These are phyloP conservation scores for Phytophthora multivora DNA, from an alignment of 352 stramenopile genomes.

Conservation along the genomic window DNA sequence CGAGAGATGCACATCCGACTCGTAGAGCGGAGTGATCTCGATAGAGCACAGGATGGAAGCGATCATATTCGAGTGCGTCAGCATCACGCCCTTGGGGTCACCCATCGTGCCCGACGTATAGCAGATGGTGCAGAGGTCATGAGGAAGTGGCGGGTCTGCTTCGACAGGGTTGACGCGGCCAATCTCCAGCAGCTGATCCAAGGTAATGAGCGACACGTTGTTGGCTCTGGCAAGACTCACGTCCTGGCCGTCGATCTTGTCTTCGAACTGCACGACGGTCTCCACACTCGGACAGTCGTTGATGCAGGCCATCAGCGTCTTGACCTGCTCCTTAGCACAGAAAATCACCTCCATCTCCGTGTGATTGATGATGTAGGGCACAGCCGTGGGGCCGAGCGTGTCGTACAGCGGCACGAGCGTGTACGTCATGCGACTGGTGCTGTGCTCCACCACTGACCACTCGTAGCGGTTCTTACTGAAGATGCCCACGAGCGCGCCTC, in stretches of 20 bases:
- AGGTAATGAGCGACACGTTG: constrained; percentile 51
- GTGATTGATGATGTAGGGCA: constrained; percentile 85
- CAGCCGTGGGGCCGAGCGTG: constrained; percentile 66
- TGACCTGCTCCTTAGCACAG: constrained; percentile 67
- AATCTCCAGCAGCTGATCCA: constrained; percentile 45
- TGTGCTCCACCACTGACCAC: constrained; percentile 75
- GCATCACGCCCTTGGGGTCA: constrained; percentile 54
- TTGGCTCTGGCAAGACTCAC: constrained; percentile 39
- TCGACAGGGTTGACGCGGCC: constrained; percentile 51
- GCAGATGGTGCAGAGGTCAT: constrained; percentile 60
- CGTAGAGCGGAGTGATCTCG: constrained; percentile 30
- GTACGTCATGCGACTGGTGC: constrained; percentile 74
- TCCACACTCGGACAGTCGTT: constrained; percentile 57
- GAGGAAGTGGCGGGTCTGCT: constrained; percentile 41
- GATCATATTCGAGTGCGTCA: constrained; percentile 54
- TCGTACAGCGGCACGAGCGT: constrained; percentile 81
- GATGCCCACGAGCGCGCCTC: constrained; percentile 65
- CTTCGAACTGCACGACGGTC: constrained; percentile 65
- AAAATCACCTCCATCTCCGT: constrained; percentile 79
- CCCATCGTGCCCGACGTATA: constrained; percentile 61
- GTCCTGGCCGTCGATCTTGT: constrained; percentile 51
- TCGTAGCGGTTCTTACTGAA: constrained; percentile 85
- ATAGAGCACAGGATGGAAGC: constrained; percentile 36
- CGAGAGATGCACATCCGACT: constrained; percentile 76
- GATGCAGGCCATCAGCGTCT: constrained; percentile 61